Evolutionary conservation across 1,284 basidiomycete genomes (phyloP), one percentile per base, ranked within the genome.

Genomic region (Porphyrellus sp.): DNA sequence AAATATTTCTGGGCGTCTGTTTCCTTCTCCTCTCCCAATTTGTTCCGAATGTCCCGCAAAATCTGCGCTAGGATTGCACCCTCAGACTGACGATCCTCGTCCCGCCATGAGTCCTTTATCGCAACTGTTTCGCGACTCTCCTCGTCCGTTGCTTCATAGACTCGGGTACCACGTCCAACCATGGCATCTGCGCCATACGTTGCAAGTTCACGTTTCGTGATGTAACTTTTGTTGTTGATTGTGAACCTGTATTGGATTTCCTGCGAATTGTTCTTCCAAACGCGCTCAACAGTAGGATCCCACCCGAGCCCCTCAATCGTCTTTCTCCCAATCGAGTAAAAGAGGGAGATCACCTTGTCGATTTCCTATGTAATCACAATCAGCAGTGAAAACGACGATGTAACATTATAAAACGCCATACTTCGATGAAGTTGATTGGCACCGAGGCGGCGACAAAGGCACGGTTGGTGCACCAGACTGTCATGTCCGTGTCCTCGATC

Each of bases 101-200:
- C 55, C 21, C 20, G 28, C 58, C 58, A 59, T 0, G 35, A 35
- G 35, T 54, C 50, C 28, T 60, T 59, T 9, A 60, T 46, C 0
- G 23, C 45, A 13, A 54, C 39, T n/a, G n/a, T n/a, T 1, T 25
- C 24, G 1, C 40, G 35, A 8, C 46, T 35, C 0, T 43, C 4
- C 9, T 24, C 18, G 12, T 50, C 41, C 23, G 0, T 0, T 1
- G 45, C 48, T 31, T 60, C 25, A 8, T 48, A 60, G 1, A 59
- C 48, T 11, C 41, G 31, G 15, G 50, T 60, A 16, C 55, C 57
- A 8, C 20, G 8, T 2, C 58, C n/a, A 2, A 58, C 45, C 44
- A 50, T 47, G 1, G 20, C n/a, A 46, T 59, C 54, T 8, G 55
- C 28, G 6, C 55, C 55, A 23, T 30, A 35, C 0, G 23, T 57